Evolutionary conservation across 129 eudicot species (phyloP).

Genomic region (Pittosporum tobira): DNA sequence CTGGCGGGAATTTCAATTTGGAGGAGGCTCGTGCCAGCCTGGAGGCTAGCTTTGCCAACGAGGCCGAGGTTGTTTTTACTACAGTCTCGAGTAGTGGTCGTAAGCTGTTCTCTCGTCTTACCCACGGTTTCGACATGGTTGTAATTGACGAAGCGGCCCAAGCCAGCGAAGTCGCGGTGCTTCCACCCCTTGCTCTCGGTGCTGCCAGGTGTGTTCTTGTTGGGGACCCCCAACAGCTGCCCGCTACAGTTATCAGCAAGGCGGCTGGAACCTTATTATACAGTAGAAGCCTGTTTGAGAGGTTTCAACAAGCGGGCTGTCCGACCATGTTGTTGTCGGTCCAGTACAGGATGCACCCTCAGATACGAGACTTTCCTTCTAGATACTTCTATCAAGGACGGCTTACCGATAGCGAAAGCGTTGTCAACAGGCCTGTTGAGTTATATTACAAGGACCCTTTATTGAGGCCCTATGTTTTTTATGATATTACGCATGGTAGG

Average conservation of each 20-base stretch:
- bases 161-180: slow-evolving; percentile 92
- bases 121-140: slow-evolving; percentile 98
- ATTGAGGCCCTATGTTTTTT: slow-evolving; percentile 73
- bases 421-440: slow-evolving; percentile 63
- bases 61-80: slow-evolving; percentile 94
- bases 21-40: slow-evolving; percentile 95
- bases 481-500: slow-evolving; percentile 75
- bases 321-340: slow-evolving; percentile 89
- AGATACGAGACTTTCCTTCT: slow-evolving; percentile 88
- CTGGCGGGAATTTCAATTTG: slow-evolving; percentile 52
- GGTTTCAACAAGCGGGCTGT: slow-evolving; percentile 98
- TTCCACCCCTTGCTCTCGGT: slow-evolving; percentile 96
- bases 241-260: slow-evolving; percentile 97
- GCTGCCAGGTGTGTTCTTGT: slow-evolving; percentile 99
- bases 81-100: slow-evolving; percentile 96
- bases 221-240: slow-evolving; percentile 99
- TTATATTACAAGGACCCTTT: slow-evolving; percentile 70
- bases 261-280: slow-evolving; percentile 90
- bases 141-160: slow-evolving; percentile 99
- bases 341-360: slow-evolving; percentile 97
- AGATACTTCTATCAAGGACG: slow-evolving; percentile 88
- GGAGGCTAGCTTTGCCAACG: slow-evolving; percentile 97
- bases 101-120: slow-evolving; percentile 76
- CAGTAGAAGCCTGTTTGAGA: slow-evolving; percentile 87
- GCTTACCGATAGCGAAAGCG: slow-evolving; percentile 85